Evolutionary conservation across 2,329 filamentous ascomycete species (phyloP).

Genomic region (Fusarium musae): DNA sequence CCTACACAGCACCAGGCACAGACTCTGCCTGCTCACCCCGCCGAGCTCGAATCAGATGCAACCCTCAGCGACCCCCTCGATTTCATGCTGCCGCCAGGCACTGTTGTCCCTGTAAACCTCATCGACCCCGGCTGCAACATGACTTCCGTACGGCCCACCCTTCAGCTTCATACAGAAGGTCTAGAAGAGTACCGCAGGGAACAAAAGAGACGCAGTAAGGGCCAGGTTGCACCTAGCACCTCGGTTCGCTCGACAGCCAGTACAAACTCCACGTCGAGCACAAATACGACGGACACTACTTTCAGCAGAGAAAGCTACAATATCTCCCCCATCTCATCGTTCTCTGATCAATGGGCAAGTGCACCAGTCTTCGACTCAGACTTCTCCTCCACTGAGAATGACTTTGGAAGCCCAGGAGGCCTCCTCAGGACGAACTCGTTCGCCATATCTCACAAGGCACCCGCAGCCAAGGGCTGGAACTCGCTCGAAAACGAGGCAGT

Average conservation of each 20-base stretch:
- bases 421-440: conserved; percentile 43
- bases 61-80: conserved; percentile 39
- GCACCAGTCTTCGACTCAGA: conserved; percentile 55
- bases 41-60: conserved; percentile 42
- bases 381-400: conserved; percentile 59
- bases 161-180: conserved; percentile 54
- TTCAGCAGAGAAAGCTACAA: conserved; percentile 53
- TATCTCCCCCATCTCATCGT: conserved; percentile 61
- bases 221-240: conserved; percentile 57
- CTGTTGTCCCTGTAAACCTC: conserved; percentile 41
- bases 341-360: conserved; percentile 53
- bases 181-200: conserved; percentile 48
- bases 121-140: conserved; percentile 31
- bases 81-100: conserved; percentile 43
- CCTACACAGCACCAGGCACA: conserved; percentile 23
- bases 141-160: conserved; percentile 47
- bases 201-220: conserved; percentile 52
- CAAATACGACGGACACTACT: conserved; percentile 54
- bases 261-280: conserved; percentile 51
- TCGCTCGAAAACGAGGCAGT: conserved; percentile 46
- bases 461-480: conserved; percentile 37
- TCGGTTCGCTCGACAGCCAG: conserved; percentile 60
- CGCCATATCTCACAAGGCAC: conserved; percentile 36
- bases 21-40: conserved; percentile 37
- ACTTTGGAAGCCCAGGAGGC: conserved; percentile 50